A percentile compares a stretch with the other conserved stretches of the same genome.
These are phyloP conservation scores for Agaricus blazei DNA, from an alignment of 768 basidiomycete species.

Conservation along the genomic window DNA sequence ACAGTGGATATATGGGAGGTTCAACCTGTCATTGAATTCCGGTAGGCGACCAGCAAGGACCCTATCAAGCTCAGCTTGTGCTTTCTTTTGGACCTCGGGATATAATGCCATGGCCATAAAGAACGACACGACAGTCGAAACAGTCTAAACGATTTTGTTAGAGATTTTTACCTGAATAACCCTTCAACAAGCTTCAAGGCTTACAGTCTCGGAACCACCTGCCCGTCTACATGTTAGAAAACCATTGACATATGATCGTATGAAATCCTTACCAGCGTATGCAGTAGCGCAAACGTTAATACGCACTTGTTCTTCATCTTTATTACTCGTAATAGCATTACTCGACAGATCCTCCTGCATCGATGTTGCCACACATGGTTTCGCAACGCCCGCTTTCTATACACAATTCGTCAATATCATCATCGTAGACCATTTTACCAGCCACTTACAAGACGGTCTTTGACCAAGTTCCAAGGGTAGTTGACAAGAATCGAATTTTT, in stretches of 20 bases:
- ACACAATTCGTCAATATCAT: no score
- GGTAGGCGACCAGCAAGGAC: constrained; percentile 25
- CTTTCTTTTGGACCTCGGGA: constrained; percentile 14
- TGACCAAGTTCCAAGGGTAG: constrained; percentile 13
- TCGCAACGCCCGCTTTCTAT: background rate
- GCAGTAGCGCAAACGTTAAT: background rate
- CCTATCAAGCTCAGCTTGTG: constrained; percentile 11
- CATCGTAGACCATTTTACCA: no score
- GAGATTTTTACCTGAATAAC: background rate
- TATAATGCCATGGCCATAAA: constrained; percentile 15
- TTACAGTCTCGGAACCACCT: constrained; percentile 13
- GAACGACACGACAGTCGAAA: constrained; percentile 12
- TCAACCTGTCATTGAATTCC: constrained; percentile 16
- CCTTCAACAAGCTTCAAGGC: background rate
- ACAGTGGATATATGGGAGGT: constrained; percentile 29
- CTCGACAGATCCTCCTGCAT: constrained; percentile 1
- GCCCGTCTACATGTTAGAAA: no score
- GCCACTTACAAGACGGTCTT: constrained; percentile 18
- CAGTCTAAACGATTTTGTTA: constrained; percentile 4
- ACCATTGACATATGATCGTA: background rate
- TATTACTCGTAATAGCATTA: background rate
- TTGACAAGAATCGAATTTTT: constrained; percentile 22
- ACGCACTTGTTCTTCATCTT: background rate
- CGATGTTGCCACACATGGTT: constrained; percentile 9
- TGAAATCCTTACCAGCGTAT: constrained; percentile 1